phyloP scores from a whole-genome alignment of 345 rosid species.

The Ceriops tagal region DNA sequence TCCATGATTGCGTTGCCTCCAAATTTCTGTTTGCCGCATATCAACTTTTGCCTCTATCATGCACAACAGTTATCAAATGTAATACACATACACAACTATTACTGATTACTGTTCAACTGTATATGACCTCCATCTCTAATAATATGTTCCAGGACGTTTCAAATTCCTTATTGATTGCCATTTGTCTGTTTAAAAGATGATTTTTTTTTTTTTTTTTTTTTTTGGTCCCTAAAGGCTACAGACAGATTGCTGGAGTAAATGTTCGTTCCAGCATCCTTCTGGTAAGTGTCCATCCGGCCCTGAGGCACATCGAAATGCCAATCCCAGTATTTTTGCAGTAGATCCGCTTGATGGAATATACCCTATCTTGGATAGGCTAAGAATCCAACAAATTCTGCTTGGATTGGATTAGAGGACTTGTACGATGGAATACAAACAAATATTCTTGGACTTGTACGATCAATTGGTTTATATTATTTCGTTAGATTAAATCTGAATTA shows the following conservation, averaged over 20 bases:
- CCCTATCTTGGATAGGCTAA: constrained; percentile 76
- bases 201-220: no score
- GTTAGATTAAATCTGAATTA: no score
- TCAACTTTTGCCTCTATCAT: no score
- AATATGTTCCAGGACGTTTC: no score
- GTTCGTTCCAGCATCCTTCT: background rate
- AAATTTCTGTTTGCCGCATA: background rate
- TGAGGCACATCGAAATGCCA: constrained; percentile 56
- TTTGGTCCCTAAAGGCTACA: background rate
- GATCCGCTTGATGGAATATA: constrained; percentile 67
- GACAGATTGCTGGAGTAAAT: background rate
- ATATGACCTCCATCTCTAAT: no score
- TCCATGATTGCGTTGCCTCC: background rate
- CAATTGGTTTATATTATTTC: no score
- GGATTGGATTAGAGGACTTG: constrained; percentile 76
- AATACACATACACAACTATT: no score
- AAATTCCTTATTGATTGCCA: no score
- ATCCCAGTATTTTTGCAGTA: constrained; percentile 39
- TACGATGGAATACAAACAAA: no score
- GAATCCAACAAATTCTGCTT: constrained; percentile 70
- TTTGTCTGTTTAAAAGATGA: background rate
- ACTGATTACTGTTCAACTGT: no score
- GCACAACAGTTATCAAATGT: no score
- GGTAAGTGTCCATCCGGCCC: constrained; percentile 8
- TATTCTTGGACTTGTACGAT: no score